Base-by-base conservation (phyloP, 2,329 filamentous ascomycete species). In the Fusarium dlaminii region DNA sequence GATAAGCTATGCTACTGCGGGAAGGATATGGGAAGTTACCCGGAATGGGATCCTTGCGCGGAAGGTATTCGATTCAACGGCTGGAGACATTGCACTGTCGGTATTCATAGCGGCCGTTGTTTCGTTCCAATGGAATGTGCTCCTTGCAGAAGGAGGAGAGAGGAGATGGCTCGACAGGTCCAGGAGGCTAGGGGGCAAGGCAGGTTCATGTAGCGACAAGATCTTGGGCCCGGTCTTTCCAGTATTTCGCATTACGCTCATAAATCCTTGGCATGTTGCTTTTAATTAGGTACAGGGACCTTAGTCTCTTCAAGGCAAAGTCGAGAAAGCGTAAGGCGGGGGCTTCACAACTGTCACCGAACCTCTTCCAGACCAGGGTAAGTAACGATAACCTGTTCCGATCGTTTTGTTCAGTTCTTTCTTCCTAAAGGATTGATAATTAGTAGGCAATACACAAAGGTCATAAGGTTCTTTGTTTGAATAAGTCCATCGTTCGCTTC, bases 201-300 rank as follows among this genome's bases (percentile, higher is more conserved):
- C 4, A 52, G 9, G 1, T 8, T 14, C 46, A 49, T 9, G 29
- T 49, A 24, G 15, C 2, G 8, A 13, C 6, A 24, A 20, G 17
- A 2, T 13, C 22, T 24, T 8, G 2, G 5, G 15, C 3, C 11
- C 0, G 3, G 3, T n/a, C 15, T 24, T 32, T 18, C 1, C 2
- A 13, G 11, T 32, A 10, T 2, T 3, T 32, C 8, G 2, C 1
- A 7, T 13, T 9, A 8, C 5, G 8, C 2, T 18, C 6, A 22
- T n/a, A n/a, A n/a, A n/a, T 8, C 9, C 8, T 46, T 0, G 5
- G 12, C 20, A 29, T 10, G 9, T 13, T 10, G 18, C 4, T 5
- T 6, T 39, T 2, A 11, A 20, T 12, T 3, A 13, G 3, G 22
- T 15, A 11, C 1, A n/a, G 40, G 8, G 9, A 42, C 8, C 8